Base-by-base conservation (phyloP, 371 early-diverging fungal genomes). In the Blyttiomyces sp. region DNA sequence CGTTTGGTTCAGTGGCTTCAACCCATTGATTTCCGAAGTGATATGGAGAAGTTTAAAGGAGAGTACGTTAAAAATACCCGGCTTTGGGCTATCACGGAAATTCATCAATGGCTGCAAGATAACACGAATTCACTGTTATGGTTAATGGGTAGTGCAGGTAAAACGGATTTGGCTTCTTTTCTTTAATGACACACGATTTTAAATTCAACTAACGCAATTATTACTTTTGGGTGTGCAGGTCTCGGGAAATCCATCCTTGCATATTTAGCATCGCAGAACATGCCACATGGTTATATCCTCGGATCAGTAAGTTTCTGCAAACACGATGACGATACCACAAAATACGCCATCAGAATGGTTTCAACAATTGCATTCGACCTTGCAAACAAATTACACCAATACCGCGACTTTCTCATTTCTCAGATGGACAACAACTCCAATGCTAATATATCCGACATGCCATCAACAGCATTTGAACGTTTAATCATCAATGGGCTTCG, bases 221-320 rank as follows among this genome's bases (percentile, higher is more conserved):
- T 39, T 39, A n/a, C n/a, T n/a, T 11, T n/a, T 39, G 39, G 13
- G n/a, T 13, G 13, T n/a, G n/a, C n/a, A n/a, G 54, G 39, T 17
- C 17, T 39, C 6, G 54, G 43, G 42, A 54, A 54, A 27, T 54
- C 54, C 33, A 9, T 54, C 7, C 33, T 54, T 54, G 48, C 54
- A 16, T 54, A 23, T 11, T n/a, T 39, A 16, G n/a, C 28, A 34
- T 39, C n/a, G 9, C 34, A 54, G 42, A 13, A 48, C 23, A 23
- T 54, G 43, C 54, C 54, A 17, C 17, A 13, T 19, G 26, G 6
- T 44, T n/a, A 36, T 13, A 16, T 13, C 13, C 48, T 54, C 16
- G 54, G 48, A 6, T 46, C 54, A 17, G 48, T 11, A 13, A 39
- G 33, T 39, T 54, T n/a, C 26, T 54, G 54, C 42, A n/a, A 33